These are phyloP conservation scores for Suillus subluteus DNA, from an alignment of 768 basidiomycete genomes.

Conservation along the genomic window DNA sequence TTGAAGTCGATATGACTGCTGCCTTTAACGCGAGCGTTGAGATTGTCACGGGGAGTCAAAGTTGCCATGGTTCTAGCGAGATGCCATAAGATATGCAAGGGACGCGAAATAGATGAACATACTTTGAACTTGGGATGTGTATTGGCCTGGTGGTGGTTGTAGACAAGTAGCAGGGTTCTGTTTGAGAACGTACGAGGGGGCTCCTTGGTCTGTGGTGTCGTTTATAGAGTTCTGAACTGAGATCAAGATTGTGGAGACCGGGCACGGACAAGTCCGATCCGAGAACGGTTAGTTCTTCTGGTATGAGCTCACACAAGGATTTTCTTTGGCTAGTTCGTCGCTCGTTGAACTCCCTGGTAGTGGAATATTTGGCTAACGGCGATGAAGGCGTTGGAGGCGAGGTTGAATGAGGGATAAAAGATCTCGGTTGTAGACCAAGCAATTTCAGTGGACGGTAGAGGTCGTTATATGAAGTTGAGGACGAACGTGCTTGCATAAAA, in stretches of 20 bases:
- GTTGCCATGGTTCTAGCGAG: conserved; percentile 53
- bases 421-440: conserved; percentile 8
- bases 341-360: conserved; percentile 15
- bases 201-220: conserved; percentile 65
- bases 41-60: conserved; percentile 66
- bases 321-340: conserved; percentile 18
- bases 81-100: conserved; percentile 15
- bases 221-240: conserved; percentile 49
- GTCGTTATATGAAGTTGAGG: conserved; percentile 24
- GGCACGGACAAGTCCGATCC: conserved; percentile 39
- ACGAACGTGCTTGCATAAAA: conserved; percentile 41
- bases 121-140: conserved; percentile 54
- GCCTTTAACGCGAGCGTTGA: conserved; percentile 75
- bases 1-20: conserved; percentile 92
- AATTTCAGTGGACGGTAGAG: conserved; percentile 20
- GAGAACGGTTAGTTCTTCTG: conserved; percentile 28
- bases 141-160: conserved; percentile 66
- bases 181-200: conserved; percentile 47
- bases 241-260: conserved; percentile 35
- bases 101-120: conserved; percentile 17
- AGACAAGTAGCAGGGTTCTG: conserved; percentile 59
- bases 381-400: conserved; percentile 23
- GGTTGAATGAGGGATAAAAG: conserved; percentile 4
- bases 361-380: conserved; percentile 25
- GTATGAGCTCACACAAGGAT: conserved; percentile 36